These are phyloP conservation scores for Pyrenula massariospora DNA, from an alignment of 495 filamentous ascomycete species.

Conservation along the genomic window DNA sequence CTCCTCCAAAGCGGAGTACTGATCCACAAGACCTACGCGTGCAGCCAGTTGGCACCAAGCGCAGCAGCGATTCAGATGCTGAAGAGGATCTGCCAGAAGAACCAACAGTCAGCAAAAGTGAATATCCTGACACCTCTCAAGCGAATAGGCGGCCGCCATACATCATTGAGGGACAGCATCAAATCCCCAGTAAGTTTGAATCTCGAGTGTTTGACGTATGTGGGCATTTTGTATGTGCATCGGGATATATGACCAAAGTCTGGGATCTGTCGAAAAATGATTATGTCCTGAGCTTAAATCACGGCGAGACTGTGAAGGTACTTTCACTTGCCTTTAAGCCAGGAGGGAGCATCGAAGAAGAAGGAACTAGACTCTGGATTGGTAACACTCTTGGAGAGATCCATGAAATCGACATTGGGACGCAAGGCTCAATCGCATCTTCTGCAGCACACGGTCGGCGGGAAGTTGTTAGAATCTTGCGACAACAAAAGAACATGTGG, in stretches of 20 bases:
- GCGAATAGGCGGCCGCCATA: conserved; percentile 75
- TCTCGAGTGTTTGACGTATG: conserved; percentile 76
- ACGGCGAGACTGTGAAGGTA: conserved; percentile 66
- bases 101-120: conserved; percentile 21
- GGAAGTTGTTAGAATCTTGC: conserved; percentile 77
- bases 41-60: neutral
- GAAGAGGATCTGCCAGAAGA: conserved; percentile 17
- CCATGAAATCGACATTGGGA: conserved; percentile 70
- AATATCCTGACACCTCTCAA: conserved; percentile 76
- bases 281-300: conserved; percentile 63
- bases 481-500: conserved; percentile 86
- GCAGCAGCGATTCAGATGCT: conserved; percentile 14
- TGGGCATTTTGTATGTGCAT: conserved; percentile 77
- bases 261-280: conserved; percentile 81
- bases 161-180: conserved; percentile 52
- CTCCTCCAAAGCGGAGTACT: conserved; percentile 30
- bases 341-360: conserved; percentile 55
- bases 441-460: conserved; percentile 66
- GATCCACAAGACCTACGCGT: neutral
- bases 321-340: conserved; percentile 81
- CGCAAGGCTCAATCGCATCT: conserved; percentile 51
- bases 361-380: conserved; percentile 80
- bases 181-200: conserved; percentile 77
- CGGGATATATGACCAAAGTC: conserved; percentile 68
- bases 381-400: conserved; percentile 80